Evolutionary conservation across 2,329 filamentous ascomycete species (phyloP), one percentile per base, ranked within the genome.

Genomic region (Verticillium isaacii): DNA sequence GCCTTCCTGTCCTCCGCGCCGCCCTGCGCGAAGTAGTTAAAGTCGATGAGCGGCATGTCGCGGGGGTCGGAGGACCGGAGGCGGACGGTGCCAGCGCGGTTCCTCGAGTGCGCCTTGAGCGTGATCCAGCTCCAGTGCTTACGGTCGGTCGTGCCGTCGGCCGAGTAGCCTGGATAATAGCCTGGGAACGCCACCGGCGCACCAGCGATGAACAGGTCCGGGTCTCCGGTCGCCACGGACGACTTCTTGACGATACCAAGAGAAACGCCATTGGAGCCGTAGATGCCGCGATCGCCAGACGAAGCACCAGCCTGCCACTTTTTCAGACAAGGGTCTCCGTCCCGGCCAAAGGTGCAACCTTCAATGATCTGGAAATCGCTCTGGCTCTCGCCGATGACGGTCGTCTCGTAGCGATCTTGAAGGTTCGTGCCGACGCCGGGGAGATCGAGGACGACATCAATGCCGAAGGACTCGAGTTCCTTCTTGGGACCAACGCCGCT

Each of bases 371-470:
- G 64, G 52, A 73, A 75, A 66, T 74, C 65, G 17, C 66, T 66
- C 59, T 59, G 67, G 9, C 61, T 65, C 55, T 65, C 63, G 57
- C 54, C 66, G 41, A 64, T 66, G 59, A 69, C 62, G 34, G 63
- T 62, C 2, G 65, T 64, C 50, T 73, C 70, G 15, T 73, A 71
- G 56, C 70, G 70, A 29, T 73, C 71, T 32, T 68, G 68, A 0
- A 73, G 61, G 71, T 88, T 88, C 45, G 77, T 80, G 32, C 87
- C 88, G 12, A 90, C 86, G 56, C 85, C 87, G 0, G 85, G 86
- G 1, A 87, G 77, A 68, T 89, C 79, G 2, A 76, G 73, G 54
- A 87, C 68, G 9, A 86, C 77, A 1, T 77, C 79, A 64, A 89
- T 89, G n/a, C 76, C 73, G 68, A 84, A 80, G 59, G 77, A 75